A percentile compares a stretch with the other conserved stretches of the same genome.
Evolutionary conservation across 1,284 basidiomycete species (phyloP).

Genomic region (Tilletia walkeri): DNA sequence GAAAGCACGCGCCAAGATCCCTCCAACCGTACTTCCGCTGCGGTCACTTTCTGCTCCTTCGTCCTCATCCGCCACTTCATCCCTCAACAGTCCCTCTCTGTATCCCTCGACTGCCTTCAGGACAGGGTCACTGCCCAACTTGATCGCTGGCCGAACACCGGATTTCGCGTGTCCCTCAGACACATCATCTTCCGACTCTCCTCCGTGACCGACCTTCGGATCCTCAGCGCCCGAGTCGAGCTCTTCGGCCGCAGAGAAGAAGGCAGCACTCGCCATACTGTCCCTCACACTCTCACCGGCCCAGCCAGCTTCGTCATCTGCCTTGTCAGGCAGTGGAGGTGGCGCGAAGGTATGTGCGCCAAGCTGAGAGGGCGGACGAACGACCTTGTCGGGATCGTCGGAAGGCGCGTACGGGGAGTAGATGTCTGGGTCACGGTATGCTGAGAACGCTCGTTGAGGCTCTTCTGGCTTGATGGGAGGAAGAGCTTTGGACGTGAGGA

Average conservation of each 20-base stretch:
- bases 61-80: conserved; percentile 7
- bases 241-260: conserved; percentile 32
- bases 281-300: neutral
- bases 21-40: conserved; percentile 6
- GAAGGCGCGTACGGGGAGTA: conserved; percentile 13
- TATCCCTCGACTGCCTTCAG: neutral
- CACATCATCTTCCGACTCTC: no score
- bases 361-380: conserved; percentile 21
- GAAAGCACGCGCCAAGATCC: conserved; percentile 5
- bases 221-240: conserved; percentile 18
- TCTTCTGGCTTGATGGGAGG: conserved; percentile 10
- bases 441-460: conserved; percentile 21
- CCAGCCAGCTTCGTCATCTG: neutral
- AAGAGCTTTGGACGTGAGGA: neutral
- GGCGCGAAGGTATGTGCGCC: conserved; percentile 41
- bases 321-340: conserved; percentile 38
- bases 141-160: neutral
- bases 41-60: conserved; percentile 13
- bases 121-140: neutral
- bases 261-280: conserved; percentile 28
- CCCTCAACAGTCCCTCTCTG: neutral
- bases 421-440: conserved; percentile 27
- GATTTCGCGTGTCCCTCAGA: neutral
- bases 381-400: neutral
- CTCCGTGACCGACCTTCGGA: neutral